Percentiles rank a stretch among this genome's conserved stretches.
These are phyloP conservation scores for Corylus heterophylla DNA, from an alignment of 306 rosid species.

Conservation along the genomic window DNA sequence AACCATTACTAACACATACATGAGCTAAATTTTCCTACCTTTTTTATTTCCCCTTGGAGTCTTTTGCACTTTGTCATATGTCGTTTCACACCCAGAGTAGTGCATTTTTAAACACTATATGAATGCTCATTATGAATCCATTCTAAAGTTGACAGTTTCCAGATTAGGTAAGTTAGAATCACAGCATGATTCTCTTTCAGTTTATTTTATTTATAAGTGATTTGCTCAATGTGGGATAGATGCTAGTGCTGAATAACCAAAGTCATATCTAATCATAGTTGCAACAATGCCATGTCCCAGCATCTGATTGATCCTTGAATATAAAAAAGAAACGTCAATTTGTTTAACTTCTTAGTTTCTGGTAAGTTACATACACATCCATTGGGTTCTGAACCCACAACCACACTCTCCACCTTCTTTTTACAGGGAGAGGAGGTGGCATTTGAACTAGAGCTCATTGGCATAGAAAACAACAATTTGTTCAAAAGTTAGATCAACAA, in stretches of 20 bases:
- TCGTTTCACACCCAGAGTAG: background rate
- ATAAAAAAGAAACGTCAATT: slow-evolving; percentile 1
- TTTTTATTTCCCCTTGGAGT: background rate
- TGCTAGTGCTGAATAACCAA: background rate
- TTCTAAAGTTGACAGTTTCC: background rate
- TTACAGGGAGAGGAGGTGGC: background rate
- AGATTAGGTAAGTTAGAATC: background rate
- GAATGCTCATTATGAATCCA: background rate
- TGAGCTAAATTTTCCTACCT: background rate
- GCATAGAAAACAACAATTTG: background rate
- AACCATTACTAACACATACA: background rate
- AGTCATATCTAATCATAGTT: background rate
- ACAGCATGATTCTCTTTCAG: background rate
- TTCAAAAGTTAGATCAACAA: too few relatives aligned
- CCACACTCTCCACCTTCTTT: background rate
- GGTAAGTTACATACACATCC: background rate
- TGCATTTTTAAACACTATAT: background rate
- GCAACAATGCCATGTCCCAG: background rate
- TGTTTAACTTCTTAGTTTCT: background rate
- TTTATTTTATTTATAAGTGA: background rate
- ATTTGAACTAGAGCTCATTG: background rate
- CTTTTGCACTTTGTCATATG: background rate
- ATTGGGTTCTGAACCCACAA: background rate
- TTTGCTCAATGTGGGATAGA: background rate
- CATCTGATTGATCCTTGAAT: background rate